Percentiles rank a stretch among this genome's conserved stretches.
phyloP scores from a whole-genome alignment of 768 basidiomycete genomes.

The Xerocomus potaroensis region DNA sequence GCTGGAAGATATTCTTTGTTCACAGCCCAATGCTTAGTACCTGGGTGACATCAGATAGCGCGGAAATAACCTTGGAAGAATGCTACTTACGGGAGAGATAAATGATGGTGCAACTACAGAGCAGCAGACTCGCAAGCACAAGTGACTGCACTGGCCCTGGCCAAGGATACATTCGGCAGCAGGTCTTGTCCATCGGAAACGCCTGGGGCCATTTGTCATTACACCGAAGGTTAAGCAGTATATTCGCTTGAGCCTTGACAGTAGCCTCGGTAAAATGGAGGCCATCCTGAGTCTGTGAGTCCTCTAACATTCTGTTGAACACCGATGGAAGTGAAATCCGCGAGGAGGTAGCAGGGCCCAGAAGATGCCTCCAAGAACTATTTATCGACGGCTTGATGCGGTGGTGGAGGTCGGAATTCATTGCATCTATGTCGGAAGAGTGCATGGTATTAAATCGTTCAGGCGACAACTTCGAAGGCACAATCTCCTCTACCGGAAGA shows the following conservation, averaged over 20 bases:
- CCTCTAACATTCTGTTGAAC: conserved; percentile 77
- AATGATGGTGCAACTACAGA: conserved; percentile 48
- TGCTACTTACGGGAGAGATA: conserved; percentile 32
- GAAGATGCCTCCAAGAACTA: conserved; percentile 29
- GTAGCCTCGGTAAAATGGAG: conserved; percentile 70
- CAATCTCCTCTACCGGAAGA: conserved; percentile 71
- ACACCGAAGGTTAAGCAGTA: conserved; percentile 78
- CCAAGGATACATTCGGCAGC: conserved; percentile 73
- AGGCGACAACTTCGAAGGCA: conserved; percentile 58
- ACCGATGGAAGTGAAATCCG: conserved; percentile 64
- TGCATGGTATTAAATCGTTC: conserved; percentile 68
- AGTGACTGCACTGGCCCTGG: conserved; percentile 54
- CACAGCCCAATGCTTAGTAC: conserved; percentile 13
- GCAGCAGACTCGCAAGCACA: conserved; percentile 42
- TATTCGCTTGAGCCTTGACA: conserved; percentile 64
- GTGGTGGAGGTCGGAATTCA: conserved; percentile 83
- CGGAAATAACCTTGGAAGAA: conserved; percentile 3
- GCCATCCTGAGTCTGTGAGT: conserved; percentile 76
- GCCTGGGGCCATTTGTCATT: conserved; percentile 63
- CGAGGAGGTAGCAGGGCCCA: conserved; percentile 15
- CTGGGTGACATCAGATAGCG: conserved; percentile 16
- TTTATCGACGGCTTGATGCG: conserved; percentile 44
- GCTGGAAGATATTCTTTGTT: conserved; percentile 35
- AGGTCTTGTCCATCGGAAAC: conserved; percentile 71
- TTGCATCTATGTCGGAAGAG: conserved; percentile 77